These are phyloP conservation scores for Corylus avellana DNA, from an alignment of 306 rosid species.

Conservation along the genomic window DNA sequence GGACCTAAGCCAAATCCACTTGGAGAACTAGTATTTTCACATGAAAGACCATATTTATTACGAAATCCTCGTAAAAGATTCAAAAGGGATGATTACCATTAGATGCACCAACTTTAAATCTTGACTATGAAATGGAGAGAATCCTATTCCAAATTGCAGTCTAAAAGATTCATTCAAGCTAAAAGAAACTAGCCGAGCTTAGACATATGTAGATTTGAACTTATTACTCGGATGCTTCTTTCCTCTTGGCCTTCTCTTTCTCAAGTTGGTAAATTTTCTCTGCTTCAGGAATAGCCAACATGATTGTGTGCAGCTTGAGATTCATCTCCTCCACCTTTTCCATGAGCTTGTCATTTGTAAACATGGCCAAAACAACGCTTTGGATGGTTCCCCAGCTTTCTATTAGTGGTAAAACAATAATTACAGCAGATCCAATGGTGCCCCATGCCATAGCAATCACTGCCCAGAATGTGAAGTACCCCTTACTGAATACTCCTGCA, in stretches of 20 bases:
- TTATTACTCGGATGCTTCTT: slow-evolving; percentile 32
- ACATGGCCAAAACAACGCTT: slow-evolving; percentile 59
- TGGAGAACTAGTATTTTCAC: too few species aligned
- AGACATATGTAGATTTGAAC: neutral
- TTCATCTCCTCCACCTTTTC: slow-evolving; percentile 73
- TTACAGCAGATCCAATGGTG: slow-evolving; percentile 71
- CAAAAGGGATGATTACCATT: too few species aligned
- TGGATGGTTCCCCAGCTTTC: slow-evolving; percentile 81
- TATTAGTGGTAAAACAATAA: slow-evolving; percentile 62
- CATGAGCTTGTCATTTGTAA: slow-evolving; percentile 76
- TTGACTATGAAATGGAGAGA: too few species aligned
- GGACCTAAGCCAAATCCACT: too few species aligned
- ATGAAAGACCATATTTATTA: too few species aligned
- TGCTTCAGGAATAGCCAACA: slow-evolving; percentile 74
- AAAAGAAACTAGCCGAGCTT: too few species aligned
- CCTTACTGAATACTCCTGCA: slow-evolving; percentile 68
- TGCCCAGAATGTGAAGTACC: slow-evolving; percentile 86
- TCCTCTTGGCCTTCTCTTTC: slow-evolving; percentile 63
- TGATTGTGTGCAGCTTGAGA: slow-evolving; percentile 60
- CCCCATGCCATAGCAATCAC: slow-evolving; percentile 93
- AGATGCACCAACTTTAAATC: too few species aligned
- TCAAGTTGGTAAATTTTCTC: slow-evolving; percentile 67
- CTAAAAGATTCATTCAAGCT: too few species aligned
- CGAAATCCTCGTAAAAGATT: too few species aligned
- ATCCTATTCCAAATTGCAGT: too few species aligned